A percentile compares a stretch with the other conserved stretches of the same genome.
Evolutionary conservation across 441 rosid species (phyloP).

Genomic region (Adansonia gregorii): DNA sequence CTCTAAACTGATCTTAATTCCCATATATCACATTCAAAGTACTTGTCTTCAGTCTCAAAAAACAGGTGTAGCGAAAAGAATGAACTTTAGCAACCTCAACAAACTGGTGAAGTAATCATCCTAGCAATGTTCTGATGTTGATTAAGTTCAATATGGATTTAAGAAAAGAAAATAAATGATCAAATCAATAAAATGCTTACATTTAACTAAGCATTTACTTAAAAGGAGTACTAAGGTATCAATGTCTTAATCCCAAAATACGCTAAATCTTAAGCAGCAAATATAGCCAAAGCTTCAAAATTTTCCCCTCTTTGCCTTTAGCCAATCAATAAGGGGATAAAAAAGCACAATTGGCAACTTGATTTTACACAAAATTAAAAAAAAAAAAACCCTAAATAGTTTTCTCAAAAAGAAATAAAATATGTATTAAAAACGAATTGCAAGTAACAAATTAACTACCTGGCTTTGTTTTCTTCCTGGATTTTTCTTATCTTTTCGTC

Average conservation of each 20-base stretch:
- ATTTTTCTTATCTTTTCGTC: slow-evolving; percentile 63
- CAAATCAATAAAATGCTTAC: not conserved
- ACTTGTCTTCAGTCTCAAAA: not conserved
- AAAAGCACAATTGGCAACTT: not conserved
- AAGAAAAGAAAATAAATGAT: not conserved
- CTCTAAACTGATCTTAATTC: slow-evolving; percentile 1
- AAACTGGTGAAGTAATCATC: not conserved
- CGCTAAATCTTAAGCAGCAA: not conserved
- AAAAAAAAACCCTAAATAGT: not conserved
- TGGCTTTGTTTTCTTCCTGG: slow-evolving; percentile 63
- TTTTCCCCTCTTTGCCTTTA: not conserved
- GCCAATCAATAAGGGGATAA: not conserved
- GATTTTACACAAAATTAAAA: not conserved
- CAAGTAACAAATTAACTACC: slow-evolving; percentile 39
- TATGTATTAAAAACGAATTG: not conserved
- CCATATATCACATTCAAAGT: not conserved
- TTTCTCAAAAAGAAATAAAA: not conserved
- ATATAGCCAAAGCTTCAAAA: not conserved
- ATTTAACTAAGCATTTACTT: not conserved
- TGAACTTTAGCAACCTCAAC: not conserved
- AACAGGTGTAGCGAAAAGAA: not conserved
- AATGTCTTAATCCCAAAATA: not conserved
- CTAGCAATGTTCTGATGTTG: not conserved
- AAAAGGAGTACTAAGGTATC: not conserved
- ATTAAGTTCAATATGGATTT: not conserved